Base-by-base conservation (phyloP, 495 filamentous ascomycete species). In the Xylaria longipes region DNA sequence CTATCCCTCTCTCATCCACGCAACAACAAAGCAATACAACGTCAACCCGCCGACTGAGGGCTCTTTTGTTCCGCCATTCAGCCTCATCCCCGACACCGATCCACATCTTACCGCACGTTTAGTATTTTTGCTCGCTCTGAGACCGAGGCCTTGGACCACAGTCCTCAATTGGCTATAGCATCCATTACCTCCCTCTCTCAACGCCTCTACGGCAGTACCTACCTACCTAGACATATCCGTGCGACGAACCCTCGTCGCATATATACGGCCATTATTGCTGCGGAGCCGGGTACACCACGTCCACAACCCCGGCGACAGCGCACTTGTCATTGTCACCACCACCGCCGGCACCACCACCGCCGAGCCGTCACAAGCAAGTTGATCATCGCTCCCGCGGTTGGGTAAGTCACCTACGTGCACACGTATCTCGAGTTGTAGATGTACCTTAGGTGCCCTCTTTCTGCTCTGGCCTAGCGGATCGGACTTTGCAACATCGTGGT, bases 1-100 rank as follows among this genome's bases (percentile, higher is more conserved):
- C 52, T 50, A 54, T 56, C 65, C 41, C 65, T 67, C 48, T 41
- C 65, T 56, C 65, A 67, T 37, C 65, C 50, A 67, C 65, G 65
- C 65, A 62, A 52, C 67, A 68, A 58, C 68, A 52, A 61, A 27
- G 45, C 63, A 11, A 50, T 58, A 62, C 27, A 33, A 54, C 50
- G 48, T 68, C 65, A 68, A 56, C 22, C 27, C 48, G 52, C 52
- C 27, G 52, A 56, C 52, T 56, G 52, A 56, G 12, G 52, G 9
- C 46, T 35, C 27, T 66, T 12, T 35, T 48, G 45, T 66, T 54
- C 33, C 48, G 5, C 11, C 48, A 12, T 27, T 56, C 48, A 54
- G 46, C 65, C 65, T 67, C 48, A 54, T 67, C 65, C 52, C 52
- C 52, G 31, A 41, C 31, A 50, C n/a, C 65, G 35, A 29, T 33